These are phyloP conservation scores for Phytopythium aichiense DNA, from an alignment of 352 stramenopile species.

Conservation along the genomic window DNA sequence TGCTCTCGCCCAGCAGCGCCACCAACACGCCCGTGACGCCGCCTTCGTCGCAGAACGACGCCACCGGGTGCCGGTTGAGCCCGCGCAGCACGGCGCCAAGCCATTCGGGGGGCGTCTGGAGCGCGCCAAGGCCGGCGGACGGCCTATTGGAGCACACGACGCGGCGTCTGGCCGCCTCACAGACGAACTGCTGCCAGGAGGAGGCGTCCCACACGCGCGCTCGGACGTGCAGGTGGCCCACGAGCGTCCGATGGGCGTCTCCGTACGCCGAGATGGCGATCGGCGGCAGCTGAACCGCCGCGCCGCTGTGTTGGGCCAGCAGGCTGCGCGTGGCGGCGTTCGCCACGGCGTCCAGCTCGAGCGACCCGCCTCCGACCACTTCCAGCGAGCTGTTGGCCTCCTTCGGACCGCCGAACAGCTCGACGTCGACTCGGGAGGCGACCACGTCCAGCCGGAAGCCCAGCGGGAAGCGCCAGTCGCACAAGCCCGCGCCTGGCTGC, in stretches of 20 bases:
- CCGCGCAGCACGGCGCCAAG: constrained; percentile 62
- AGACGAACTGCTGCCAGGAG: constrained; percentile 39
- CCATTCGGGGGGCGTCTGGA: constrained; percentile 33
- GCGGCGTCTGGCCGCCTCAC: constrained; percentile 27
- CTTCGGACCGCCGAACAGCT: neutral
- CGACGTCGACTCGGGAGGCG: constrained; percentile 3
- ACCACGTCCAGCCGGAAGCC: constrained; percentile 11
- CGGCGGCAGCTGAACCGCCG: neutral
- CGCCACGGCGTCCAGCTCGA: constrained; percentile 10
- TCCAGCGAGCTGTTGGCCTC: neutral
- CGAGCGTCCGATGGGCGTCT: neutral
- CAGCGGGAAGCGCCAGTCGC: constrained; percentile 36
- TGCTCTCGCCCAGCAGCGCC: constrained; percentile 18
- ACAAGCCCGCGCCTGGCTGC: constrained; percentile 9
- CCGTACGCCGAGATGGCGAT: constrained; percentile 1
- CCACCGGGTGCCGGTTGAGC: constrained; percentile 67
- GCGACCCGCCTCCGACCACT: constrained; percentile 16
- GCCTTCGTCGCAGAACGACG: constrained; percentile 68
- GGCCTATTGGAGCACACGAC: constrained; percentile 65
- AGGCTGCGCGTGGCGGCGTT: neutral
- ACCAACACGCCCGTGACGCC: constrained; percentile 55
- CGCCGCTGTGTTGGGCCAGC: neutral
- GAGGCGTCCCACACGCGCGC: constrained; percentile 47
- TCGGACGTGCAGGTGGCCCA: constrained; percentile 23
- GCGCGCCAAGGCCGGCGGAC: constrained; percentile 22